Evolutionary conservation across 2,329 filamentous ascomycete genomes (phyloP), one percentile per base, ranked within the genome.

Genomic region (Paecilomyces dactylethromorphus): DNA sequence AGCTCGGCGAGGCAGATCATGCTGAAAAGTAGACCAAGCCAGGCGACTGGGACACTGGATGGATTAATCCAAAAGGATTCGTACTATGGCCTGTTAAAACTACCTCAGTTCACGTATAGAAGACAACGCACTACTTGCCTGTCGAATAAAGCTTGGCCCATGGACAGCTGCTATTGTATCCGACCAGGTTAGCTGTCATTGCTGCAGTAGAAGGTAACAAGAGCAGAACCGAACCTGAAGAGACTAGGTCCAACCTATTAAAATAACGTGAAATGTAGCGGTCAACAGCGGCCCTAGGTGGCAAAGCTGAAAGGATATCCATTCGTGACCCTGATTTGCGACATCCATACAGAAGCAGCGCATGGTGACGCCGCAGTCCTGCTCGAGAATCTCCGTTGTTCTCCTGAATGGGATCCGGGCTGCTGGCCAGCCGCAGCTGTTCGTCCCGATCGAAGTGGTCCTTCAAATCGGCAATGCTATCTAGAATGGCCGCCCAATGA

Each of bases 21-120:
- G 52, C 69, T 67, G 62, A 79, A 81, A 7, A 80, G 60, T 1
- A 78, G 66, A 3, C 77, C 76, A 18, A 80, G 61, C 78, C 78
- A 81, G 62, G 76, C 73, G 8, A 76, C 70, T 0, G 77, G 67
- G 2, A 69, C 69, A 18, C 64, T 64, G 10, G 67, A 70, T 1
- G 74, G 76, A 39, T 72, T 66, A n/a, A 60, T 56, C 78, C 78
- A 81, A 61, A 81, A 80, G 1, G 62, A 54, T 29, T 75, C 69
- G 56, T 80, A 80, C 73, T 79, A 54, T 29, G 2, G 7, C 26
- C 26, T 7, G 56, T 68, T 66, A 10, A 68, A 35, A 39, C 59
- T 5, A 7, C 26, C 26, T 7, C 26, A 29, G 4, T 29, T 29
- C 26, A 29, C 26, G 26, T 29, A 29, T 7, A 29, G 26, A 29